phyloP scores from a whole-genome alignment of 2,329 filamentous ascomycete species.

The Sporothrix brunneoviolacea region DNA sequence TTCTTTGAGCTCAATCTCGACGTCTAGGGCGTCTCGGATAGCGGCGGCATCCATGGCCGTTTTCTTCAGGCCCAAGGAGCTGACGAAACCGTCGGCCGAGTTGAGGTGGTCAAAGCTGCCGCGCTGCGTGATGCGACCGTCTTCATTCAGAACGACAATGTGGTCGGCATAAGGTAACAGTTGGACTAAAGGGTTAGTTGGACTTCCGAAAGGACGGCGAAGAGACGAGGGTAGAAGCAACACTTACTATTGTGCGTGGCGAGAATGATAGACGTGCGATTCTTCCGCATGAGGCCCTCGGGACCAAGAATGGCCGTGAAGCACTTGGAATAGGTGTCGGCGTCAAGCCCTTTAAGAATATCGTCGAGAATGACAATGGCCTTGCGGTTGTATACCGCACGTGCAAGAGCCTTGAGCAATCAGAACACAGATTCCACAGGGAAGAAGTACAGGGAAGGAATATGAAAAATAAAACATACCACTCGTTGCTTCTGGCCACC shows the following conservation, averaged over 20 bases:
- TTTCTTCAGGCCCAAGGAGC: conserved; percentile 10
- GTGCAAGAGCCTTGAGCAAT: conserved; percentile 32
- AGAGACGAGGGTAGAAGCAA: neutral
- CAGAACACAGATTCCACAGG: neutral
- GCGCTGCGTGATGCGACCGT: conserved; percentile 12
- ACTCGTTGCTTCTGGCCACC: conserved; percentile 27
- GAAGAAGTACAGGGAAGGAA: no score
- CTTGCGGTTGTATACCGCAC: conserved; percentile 35
- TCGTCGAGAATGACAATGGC: conserved; percentile 17
- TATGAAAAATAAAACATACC: conserved; percentile 9
- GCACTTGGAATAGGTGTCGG: conserved; percentile 12
- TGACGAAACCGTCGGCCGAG: conserved; percentile 20
- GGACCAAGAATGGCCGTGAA: conserved; percentile 11
- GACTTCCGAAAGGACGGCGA: no score
- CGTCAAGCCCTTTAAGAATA: conserved; percentile 15
- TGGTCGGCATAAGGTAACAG: conserved; percentile 13
- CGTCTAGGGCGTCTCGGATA: conserved; percentile 6
- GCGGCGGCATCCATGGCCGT: conserved; percentile 14
- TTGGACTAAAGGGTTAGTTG: conserved; percentile 4
- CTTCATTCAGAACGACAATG: conserved; percentile 14
- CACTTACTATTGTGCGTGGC: conserved; percentile 15
- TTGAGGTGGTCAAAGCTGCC: conserved; percentile 16
- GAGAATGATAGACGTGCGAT: conserved; percentile 11
- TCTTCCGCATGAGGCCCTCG: conserved; percentile 10
- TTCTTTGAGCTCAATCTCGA: conserved; percentile 10